These are phyloP conservation scores for Podospora bellae-mahoneyi DNA, from an alignment of 495 filamentous ascomycete genomes.

Conservation along the genomic window DNA sequence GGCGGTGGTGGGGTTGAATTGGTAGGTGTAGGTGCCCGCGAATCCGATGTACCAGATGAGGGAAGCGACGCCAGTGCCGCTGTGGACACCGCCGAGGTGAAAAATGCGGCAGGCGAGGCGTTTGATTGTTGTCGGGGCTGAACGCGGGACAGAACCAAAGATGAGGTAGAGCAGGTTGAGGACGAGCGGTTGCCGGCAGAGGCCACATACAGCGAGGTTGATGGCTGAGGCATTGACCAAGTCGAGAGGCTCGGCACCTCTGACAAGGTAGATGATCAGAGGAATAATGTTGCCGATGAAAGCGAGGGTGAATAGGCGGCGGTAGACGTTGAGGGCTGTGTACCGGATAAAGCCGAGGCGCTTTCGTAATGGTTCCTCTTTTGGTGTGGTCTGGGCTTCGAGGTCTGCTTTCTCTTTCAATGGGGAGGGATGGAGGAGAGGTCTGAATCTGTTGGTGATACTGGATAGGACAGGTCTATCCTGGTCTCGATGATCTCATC, in stretches of 20 bases:
- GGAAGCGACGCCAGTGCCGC: constrained; percentile 64
- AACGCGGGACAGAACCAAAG: constrained; percentile 55
- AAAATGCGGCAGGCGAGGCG: constrained; percentile 66
- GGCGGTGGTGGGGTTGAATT: constrained; percentile 27
- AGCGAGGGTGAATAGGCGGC: constrained; percentile 32
- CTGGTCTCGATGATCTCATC: constrained; percentile 7
- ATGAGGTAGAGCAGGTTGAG: constrained; percentile 66
- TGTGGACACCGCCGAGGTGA: constrained; percentile 74
- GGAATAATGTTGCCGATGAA: constrained; percentile 34
- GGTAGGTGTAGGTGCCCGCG: constrained; percentile 46
- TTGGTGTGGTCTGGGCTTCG: constrained; percentile 23
- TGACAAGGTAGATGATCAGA: constrained; percentile 30
- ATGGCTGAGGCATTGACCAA: constrained; percentile 40
- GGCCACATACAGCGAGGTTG: constrained; percentile 47
- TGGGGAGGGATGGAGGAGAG: constrained; percentile 5
- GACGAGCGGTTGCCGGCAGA: constrained; percentile 69
- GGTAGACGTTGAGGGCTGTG: constrained; percentile 33
- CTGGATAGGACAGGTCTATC: constrained; percentile 6
- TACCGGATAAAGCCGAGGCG: constrained; percentile 31
- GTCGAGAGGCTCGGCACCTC: constrained; percentile 23
- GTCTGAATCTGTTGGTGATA: constrained; percentile 3
- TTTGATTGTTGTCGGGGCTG: constrained; percentile 61
- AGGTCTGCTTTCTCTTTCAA: constrained; percentile 22
- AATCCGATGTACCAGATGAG: constrained; percentile 65
- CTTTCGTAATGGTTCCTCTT: constrained; percentile 23